Evolutionary conservation across 2,329 filamentous ascomycete species (phyloP), one percentile per base, ranked within the genome.

Genomic region (Colletotrichum sp.): DNA sequence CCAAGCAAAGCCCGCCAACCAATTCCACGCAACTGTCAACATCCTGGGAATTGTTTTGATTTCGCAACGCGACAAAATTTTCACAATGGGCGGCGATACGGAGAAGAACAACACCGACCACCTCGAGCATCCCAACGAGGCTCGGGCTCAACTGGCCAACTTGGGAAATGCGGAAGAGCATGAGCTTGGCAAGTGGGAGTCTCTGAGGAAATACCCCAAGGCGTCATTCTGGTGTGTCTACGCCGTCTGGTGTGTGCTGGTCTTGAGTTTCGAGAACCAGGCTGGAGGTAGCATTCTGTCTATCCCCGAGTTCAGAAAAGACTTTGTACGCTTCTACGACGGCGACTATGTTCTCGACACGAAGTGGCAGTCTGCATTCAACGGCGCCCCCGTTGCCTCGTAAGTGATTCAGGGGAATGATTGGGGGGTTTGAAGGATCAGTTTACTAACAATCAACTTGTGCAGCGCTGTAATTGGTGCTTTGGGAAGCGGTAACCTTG

Each of bases 281-380:
- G 86, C 85, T 27, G 79, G 82, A 5, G 85, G 85, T 8, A 85
- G 80, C 68, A 83, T 87, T 28, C 81, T 87, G 55, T 83, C 85
- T 27, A 85, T 88, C n/a, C 86, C 86, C 3, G 75, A 85, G 70
- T 88, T 88, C 78, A 82, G 86, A 39, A 82, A 87, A 74, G 86
- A 88, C 77, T 88, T 88, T 78, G 86, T 86, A 0, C 78, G 81
- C 60, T 70, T 78, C 8, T 85, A 81, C 60, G 80, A 82, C 2
- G 83, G 81, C 1, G 79, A 79, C 71, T 87, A 85, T 79, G 85
- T 87, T 8, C 78, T 88, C 11, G 79, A 83, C 16, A 83, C 85
- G 5, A 82, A 84, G 19, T 88, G 87, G 87, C 86, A 88, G 77
- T 82, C 81, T 25, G 86, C 86, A 7, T 87, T 88, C 75, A 82